phyloP scores from a whole-genome alignment of 805 yeast genomes.

The Metschnikowia aberdeeniae region DNA sequence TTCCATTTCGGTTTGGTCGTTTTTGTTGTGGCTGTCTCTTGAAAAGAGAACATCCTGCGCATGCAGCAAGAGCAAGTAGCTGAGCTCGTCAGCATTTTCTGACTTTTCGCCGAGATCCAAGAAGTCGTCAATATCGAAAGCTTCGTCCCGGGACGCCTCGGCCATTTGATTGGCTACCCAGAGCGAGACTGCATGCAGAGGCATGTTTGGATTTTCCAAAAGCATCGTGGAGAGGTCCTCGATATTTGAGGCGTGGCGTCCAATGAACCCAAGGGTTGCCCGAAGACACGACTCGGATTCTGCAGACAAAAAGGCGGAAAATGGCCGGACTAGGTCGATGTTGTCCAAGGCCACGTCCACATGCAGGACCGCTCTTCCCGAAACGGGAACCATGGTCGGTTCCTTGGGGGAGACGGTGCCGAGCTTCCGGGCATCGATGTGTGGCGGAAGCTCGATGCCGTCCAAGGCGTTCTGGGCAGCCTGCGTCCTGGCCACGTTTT shows the following conservation, averaged over 20 bases:
- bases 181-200: slow-evolving; percentile 16
- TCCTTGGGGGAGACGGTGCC: slow-evolving; percentile 11
- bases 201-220: not conserved
- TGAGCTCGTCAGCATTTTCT: slow-evolving; percentile 20
- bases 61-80: slow-evolving; percentile 28
- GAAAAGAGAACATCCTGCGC: slow-evolving; percentile 43
- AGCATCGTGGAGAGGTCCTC: not conserved
- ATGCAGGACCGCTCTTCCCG: not conserved
- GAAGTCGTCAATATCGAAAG: slow-evolving; percentile 18
- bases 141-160: not conserved
- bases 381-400: not conserved
- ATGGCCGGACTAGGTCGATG: slow-evolving; percentile 4
- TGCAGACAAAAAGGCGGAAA: slow-evolving; percentile 17
- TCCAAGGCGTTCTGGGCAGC: slow-evolving; percentile 24
- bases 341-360: slow-evolving; percentile 8
- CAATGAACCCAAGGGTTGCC: slow-evolving; percentile 10
- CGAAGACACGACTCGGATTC: slow-evolving; percentile 21
- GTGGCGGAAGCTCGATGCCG: slow-evolving; percentile 34
- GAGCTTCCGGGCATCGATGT: slow-evolving; percentile 31
- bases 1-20: slow-evolving; percentile 14
- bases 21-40: slow-evolving; percentile 13
- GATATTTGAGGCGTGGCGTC: slow-evolving; percentile 1
- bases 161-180: slow-evolving; percentile 31
- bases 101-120: slow-evolving; percentile 5
- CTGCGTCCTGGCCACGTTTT: not conserved